A percentile compares a stretch with the other conserved stretches of the same genome.
phyloP scores from a whole-genome alignment of 2,329 filamentous ascomycete species.

The Fusarium miscanthi region DNA sequence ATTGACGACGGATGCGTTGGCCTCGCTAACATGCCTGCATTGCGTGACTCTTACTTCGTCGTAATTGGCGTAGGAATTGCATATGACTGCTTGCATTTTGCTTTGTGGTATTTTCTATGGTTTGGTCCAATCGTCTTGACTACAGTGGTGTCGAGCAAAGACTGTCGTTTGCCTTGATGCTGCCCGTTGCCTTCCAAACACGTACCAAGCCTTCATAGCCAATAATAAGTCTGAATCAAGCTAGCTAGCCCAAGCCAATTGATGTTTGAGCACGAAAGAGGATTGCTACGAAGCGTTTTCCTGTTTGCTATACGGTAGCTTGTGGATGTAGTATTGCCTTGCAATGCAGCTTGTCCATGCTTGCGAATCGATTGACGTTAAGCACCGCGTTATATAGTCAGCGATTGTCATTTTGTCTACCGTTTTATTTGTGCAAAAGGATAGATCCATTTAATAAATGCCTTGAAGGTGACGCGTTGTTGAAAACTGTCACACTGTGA shows the following conservation, averaged over 20 bases:
- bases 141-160: neutral
- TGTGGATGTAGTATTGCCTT: neutral
- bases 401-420: neutral
- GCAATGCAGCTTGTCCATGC: neutral
- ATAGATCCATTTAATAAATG: accelerated
- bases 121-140: accelerated
- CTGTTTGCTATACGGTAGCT: neutral
- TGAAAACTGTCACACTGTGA: accelerated
- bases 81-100: accelerated
- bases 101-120: neutral
- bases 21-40: neutral
- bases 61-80: neutral
- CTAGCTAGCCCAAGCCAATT: neutral
- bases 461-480: accelerated
- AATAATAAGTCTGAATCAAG: neutral
- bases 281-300: accelerated
- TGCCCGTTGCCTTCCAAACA: neutral
- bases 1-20: neutral
- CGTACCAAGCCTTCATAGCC: accelerated
- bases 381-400: accelerated
- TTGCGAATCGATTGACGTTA: neutral
- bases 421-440: neutral
- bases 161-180: neutral
- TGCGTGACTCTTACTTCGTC: neutral
- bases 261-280: accelerated